Evolutionary conservation across 495 filamentous ascomycete species (phyloP), one percentile per base, ranked within the genome.

Genomic region (Evernia prunastri): DNA sequence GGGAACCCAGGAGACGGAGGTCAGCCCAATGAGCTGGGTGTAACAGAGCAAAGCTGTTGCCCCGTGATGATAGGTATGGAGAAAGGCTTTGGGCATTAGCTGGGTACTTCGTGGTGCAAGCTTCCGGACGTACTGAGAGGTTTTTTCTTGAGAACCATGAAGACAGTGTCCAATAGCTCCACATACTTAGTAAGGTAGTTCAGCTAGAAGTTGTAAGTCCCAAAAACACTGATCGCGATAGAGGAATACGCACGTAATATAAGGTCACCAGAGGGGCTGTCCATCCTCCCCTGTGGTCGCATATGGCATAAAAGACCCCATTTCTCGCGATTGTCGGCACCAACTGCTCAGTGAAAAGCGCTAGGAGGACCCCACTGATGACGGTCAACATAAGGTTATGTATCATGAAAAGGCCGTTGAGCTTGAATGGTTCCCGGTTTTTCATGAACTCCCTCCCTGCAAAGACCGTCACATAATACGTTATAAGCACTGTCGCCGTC

Each of bases 141-240:
- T 74, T 89, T 89, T 80, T 88, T 89, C 78, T 89, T 89, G 66
- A 89, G 79, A 72, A 87, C 81, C 20, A 89, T 80, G 78, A 89
- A 89, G 70, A 85, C 79, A 63, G 86, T 89, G 72, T 89, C 86
- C 65, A 88, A 70, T 60, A 89, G 74, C 74, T 89, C 86, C 67
- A 88, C 72, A 77, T 86, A 89, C 73, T 89, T 89, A 77, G 83
- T 89, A 54, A 89, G 76, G 75, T 89, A 89, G 76, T 88, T 89
- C 62, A 89, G 79, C 86, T 89, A 69, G 20, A 20, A 33, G 9
- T 37, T 61, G 66, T 58, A 9, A 66, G 35, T 27, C 43, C n/a
- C 1, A 33, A 8, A 17, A 3, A 4, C 18, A 20, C n/a, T 45
- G 37, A 42, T n/a, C 8, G 33, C 27, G 40, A n/a, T 23, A 36